Percentiles rank a stretch among this genome's conserved stretches.
These are phyloP conservation scores for Coniosporium apollinis DNA, from an alignment of 495 filamentous ascomycete species.

Conservation along the genomic window DNA sequence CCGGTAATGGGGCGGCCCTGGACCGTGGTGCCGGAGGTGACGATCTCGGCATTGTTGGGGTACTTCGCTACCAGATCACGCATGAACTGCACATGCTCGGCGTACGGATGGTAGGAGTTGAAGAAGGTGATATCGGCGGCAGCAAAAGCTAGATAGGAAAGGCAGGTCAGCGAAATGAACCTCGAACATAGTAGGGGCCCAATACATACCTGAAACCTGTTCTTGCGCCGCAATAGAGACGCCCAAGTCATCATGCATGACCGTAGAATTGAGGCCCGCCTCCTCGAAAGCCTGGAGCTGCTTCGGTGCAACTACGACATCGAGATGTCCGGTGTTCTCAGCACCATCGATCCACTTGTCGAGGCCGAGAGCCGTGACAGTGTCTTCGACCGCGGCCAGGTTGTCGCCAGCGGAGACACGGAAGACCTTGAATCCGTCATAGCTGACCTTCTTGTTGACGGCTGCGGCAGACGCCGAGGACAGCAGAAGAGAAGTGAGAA, in stretches of 20 bases:
- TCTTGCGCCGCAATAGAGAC: slow-evolving; percentile 26
- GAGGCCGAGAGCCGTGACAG: slow-evolving; percentile 13
- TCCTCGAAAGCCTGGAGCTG: slow-evolving; percentile 21
- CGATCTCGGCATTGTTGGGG: slow-evolving; percentile 34
- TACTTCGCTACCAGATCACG: slow-evolving; percentile 31
- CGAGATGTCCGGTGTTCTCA: slow-evolving; percentile 19
- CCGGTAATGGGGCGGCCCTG: slow-evolving; percentile 36
- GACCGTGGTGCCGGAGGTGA: slow-evolving; percentile 32
- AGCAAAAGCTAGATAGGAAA: neutral
- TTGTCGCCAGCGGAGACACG: slow-evolving; percentile 18
- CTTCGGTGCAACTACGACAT: slow-evolving; percentile 28
- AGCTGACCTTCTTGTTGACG: slow-evolving; percentile 24
- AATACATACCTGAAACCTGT: slow-evolving; percentile 8
- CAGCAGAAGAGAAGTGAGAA: no score
- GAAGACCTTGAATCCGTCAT: slow-evolving; percentile 31
- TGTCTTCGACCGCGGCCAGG: slow-evolving; percentile 11
- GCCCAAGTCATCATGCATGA: slow-evolving; percentile 31
- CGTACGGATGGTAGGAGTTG: slow-evolving; percentile 38
- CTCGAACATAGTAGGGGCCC: neutral
- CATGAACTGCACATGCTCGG: slow-evolving; percentile 37
- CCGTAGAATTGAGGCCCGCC: slow-evolving; percentile 18
- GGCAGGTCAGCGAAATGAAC: neutral
- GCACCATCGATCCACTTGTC: slow-evolving; percentile 19
- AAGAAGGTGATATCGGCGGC: slow-evolving; percentile 30
- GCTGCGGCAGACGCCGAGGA: no score